Conservation (phyloP, 176 grass and related monocot species). For the Zea mays region Zm-B73-REFERENCE-NAM-5.0 NC_050103.1:164170001-164170500, state of each 20-base stretch:
- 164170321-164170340: slow-evolving; percentile 13
- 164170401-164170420: slow-evolving; percentile 72
- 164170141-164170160: slow-evolving; percentile 56
- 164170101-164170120: slow-evolving; percentile 58
- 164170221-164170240: slow-evolving; percentile 92
- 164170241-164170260: slow-evolving; percentile 82
- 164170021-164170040: slow-evolving; percentile 40
- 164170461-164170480: slow-evolving; percentile 86
- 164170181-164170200: slow-evolving; percentile 55
- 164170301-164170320: not conserved
- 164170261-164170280: slow-evolving; percentile 82
- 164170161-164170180: slow-evolving; percentile 59
- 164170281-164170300: slow-evolving; percentile 83
- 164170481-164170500: slow-evolving; percentile 84
- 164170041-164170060: slow-evolving; percentile 54
- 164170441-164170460: slow-evolving; percentile 96
- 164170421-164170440: slow-evolving; percentile 93
- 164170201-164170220: slow-evolving; percentile 97
- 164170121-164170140: slow-evolving; percentile 52
- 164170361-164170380: slow-evolving; percentile 29
- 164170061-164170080: slow-evolving; percentile 50
- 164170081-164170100: slow-evolving; percentile 55
- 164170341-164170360: not conserved
- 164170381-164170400: not conserved
- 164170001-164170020: slow-evolving; percentile 53